phyloP scores from a whole-genome alignment of 768 basidiomycete genomes.

The Rhizopogon vesiculosus region DNA sequence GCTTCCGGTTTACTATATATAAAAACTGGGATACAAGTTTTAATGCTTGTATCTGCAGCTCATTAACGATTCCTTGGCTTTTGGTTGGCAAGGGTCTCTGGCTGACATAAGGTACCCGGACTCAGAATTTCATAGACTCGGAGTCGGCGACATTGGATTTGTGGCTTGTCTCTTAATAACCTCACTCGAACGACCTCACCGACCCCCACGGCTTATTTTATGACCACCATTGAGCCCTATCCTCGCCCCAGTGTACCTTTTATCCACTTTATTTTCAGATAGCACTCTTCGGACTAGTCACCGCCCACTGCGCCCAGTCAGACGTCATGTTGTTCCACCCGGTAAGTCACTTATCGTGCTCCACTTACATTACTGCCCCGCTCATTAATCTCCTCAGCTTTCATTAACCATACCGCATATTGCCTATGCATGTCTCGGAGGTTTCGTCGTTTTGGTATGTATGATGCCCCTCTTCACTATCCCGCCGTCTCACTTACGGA shows the following conservation, averaged over 20 bases:
- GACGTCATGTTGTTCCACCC: slow-evolving; percentile 46
- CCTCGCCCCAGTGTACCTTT: neutral
- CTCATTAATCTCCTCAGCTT: slow-evolving; percentile 10
- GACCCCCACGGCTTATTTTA: neutral
- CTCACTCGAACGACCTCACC: neutral
- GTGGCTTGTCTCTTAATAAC: neutral
- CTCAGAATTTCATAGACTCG: neutral
- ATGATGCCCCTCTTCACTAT: neutral
- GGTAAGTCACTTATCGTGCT: slow-evolving; percentile 27
- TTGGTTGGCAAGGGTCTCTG: neutral
- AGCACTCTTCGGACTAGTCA: neutral
- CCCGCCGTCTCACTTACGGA: neutral
- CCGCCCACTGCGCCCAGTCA: too few relatives aligned
- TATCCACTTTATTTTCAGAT: slow-evolving; percentile 1
- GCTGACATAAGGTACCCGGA: neutral
- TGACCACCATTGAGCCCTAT: slow-evolving; percentile 1
- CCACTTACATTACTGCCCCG: neutral
- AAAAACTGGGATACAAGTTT: neutral
- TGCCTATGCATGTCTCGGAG: slow-evolving; percentile 73
- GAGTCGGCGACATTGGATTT: neutral
- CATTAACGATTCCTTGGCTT: neutral
- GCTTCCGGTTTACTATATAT: neutral
- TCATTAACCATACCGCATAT: slow-evolving; percentile 69
- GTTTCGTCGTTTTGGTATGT: slow-evolving; percentile 73
- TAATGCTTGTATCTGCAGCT: too few relatives aligned